Conservation (phyloP, 2,329 filamentous ascomycete species). For the Cercospora zeina region DNA sequence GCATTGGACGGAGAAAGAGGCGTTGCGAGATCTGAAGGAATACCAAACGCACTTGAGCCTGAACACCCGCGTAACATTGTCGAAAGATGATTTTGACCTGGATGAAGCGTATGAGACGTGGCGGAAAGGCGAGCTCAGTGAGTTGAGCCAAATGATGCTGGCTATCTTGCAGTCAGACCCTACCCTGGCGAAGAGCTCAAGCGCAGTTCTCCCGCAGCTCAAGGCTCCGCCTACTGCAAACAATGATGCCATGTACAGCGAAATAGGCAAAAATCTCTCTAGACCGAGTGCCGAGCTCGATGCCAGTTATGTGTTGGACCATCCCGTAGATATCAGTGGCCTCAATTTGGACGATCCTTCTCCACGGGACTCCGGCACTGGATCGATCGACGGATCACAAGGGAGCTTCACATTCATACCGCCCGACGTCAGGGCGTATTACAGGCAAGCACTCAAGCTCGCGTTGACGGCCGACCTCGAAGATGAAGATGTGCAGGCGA, state of each 20-base stretch:
- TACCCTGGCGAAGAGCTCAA: constrained; percentile 74
- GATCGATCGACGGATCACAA: constrained; percentile 40
- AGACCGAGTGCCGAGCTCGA: constrained; percentile 44
- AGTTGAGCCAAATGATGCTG: constrained; percentile 90
- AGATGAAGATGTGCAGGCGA: constrained; percentile 55
- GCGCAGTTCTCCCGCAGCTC: constrained; percentile 42
- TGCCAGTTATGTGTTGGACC: constrained; percentile 62
- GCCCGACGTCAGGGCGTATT: constrained; percentile 75
- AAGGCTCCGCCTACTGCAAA: constrained; percentile 31
- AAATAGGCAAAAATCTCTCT: constrained; percentile 51
- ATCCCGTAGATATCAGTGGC: constrained; percentile 65
- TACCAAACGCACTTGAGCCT: constrained; percentile 89
- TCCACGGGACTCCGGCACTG: constrained; percentile 42
- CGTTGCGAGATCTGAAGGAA: constrained; percentile 84
- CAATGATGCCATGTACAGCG: constrained; percentile 40
- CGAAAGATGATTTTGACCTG: constrained; percentile 82
- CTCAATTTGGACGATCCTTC: constrained; percentile 60
- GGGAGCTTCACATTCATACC: constrained; percentile 81
- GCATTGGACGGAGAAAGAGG: constrained; percentile 87
- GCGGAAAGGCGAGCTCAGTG: constrained; percentile 85
- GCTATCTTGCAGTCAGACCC: constrained; percentile 85
- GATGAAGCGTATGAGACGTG: constrained; percentile 86
- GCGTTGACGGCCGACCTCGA: constrained; percentile 65
- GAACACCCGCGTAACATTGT: constrained; percentile 72
- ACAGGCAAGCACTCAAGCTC: constrained; percentile 77